phyloP scores from a whole-genome alignment of 345 rosid species.

The Syzygium aqueum region DNA sequence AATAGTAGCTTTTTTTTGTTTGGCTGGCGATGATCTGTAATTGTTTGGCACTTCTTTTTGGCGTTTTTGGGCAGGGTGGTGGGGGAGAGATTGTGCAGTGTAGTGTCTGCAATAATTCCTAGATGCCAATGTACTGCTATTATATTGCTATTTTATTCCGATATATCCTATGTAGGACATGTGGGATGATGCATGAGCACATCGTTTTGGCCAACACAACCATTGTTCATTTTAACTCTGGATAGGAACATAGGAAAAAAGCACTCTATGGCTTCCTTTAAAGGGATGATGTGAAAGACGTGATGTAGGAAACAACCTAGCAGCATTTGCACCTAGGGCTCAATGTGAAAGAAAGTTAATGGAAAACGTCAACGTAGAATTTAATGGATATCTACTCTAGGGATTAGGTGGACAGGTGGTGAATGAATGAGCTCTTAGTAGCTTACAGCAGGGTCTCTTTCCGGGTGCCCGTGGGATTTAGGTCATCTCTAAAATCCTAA shows the following conservation, averaged over 20 bases:
- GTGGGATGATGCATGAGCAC: not conserved
- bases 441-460: not conserved
- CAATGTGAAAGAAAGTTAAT: not conserved
- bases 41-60: not conserved
- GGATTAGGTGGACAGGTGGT: not conserved
- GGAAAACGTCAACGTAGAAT: not conserved
- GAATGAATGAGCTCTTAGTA: not conserved
- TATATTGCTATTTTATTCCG: not conserved
- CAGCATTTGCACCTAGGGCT: not conserved
- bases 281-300: not conserved
- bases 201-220: not conserved
- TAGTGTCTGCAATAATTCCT: not conserved
- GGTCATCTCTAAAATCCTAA: not conserved
- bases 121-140: not conserved
- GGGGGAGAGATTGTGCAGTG: not conserved
- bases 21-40: not conserved
- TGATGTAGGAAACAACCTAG: not conserved
- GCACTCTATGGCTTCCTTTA: not conserved
- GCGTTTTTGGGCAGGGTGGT: not conserved
- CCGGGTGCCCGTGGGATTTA: not conserved
- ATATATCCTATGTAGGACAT: not conserved
- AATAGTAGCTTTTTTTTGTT: not conserved
- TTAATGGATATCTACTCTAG: not conserved
- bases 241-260: not conserved
- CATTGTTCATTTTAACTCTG: not conserved